Conservation (phyloP, 176 grass and related monocot genomes). For the Carex kokanica region DNA sequence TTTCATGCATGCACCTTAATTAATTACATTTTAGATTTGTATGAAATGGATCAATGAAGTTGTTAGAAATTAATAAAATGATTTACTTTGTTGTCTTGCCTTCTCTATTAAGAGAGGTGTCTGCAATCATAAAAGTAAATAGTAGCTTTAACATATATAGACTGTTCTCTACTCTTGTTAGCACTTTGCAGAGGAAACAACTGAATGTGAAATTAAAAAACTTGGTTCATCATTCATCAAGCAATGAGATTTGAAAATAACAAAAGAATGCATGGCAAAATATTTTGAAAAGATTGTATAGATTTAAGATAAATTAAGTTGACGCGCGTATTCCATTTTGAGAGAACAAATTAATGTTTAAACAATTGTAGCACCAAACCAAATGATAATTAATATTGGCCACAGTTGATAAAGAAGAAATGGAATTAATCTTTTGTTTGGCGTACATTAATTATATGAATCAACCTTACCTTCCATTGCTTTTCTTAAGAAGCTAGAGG, state of each 20-base stretch:
- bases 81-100: not conserved
- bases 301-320: not conserved
- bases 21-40: conserved; percentile 1
- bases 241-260: not conserved
- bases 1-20: not conserved
- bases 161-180: not conserved
- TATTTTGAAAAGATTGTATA: not conserved
- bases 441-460: not conserved
- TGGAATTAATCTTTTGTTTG: not conserved
- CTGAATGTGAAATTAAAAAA: not conserved
- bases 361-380: not conserved
- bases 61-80: conserved; percentile 17
- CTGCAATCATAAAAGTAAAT: conserved; percentile 17
- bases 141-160: not conserved
- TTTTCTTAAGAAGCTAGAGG: not conserved
- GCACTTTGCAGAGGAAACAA: not conserved
- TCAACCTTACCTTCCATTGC: not conserved
- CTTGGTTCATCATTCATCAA: not conserved
- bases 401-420: not conserved
- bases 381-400: not conserved
- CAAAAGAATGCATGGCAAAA: not conserved
- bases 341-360: not conserved
- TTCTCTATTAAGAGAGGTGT: conserved; percentile 9
- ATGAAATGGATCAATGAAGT: not conserved
- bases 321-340: not conserved